These are phyloP conservation scores for Cryphonectria radicalis DNA, from an alignment of 2,329 filamentous ascomycete genomes.

Conservation along the genomic window DNA sequence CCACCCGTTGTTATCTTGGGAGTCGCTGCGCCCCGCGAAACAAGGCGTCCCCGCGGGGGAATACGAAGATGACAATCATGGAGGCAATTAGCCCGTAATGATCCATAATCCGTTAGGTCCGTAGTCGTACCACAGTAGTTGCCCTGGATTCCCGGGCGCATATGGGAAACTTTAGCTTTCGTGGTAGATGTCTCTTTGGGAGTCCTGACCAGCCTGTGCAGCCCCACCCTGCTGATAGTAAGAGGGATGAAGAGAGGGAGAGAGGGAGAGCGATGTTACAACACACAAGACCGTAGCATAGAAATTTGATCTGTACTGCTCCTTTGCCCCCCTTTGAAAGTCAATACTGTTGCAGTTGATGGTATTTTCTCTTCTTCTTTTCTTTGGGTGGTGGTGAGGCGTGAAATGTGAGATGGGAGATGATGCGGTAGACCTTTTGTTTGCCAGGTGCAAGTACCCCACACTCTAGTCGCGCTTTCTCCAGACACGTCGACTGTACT, in stretches of 20 bases:
- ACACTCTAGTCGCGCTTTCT: constrained; percentile 18
- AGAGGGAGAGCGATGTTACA: too few relatives aligned
- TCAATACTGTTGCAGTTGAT: background rate
- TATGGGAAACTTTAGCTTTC: background rate
- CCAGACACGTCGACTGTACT: constrained; percentile 15
- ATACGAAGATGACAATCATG: constrained; percentile 9
- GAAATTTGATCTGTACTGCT: background rate
- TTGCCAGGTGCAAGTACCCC: constrained; percentile 15
- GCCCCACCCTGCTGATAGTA: background rate
- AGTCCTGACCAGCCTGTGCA: background rate
- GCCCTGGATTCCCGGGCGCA: too few relatives aligned
- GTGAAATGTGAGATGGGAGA: background rate
- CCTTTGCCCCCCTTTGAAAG: too few relatives aligned
- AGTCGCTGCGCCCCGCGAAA: constrained; percentile 11
- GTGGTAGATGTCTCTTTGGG: background rate
- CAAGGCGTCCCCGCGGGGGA: constrained; percentile 10
- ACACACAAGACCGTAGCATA: too few relatives aligned
- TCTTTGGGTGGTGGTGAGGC: too few relatives aligned
- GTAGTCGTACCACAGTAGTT: background rate
- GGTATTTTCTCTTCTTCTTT: background rate
- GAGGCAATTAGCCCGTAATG: background rate
- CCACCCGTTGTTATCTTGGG: constrained; percentile 17
- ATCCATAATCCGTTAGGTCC: background rate
- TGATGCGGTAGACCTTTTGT: background rate
- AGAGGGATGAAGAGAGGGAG: background rate